Evolutionary conservation across 1,284 basidiomycete species (phyloP).

Genomic region (Ustilago nuda): DNA sequence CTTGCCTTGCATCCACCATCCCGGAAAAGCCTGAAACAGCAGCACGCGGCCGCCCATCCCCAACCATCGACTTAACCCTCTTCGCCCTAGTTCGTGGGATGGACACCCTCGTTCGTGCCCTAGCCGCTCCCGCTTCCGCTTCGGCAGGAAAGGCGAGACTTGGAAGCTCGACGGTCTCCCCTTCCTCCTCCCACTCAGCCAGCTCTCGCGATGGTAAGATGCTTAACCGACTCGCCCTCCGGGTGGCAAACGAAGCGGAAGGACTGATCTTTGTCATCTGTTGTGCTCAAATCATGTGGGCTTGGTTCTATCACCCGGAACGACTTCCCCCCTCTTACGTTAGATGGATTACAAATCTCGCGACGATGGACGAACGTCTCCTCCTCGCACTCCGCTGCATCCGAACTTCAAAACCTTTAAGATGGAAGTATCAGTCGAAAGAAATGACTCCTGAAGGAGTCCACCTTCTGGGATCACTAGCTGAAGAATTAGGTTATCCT

Average conservation of each 20-base stretch:
- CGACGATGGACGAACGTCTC: constrained; percentile 69
- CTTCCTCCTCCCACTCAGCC: not conserved
- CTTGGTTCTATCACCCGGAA: constrained; percentile 68
- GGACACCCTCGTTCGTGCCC: constrained; percentile 63
- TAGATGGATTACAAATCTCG: constrained; percentile 67
- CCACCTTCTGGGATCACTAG: constrained; percentile 47
- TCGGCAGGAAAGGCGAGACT: constrained; percentile 19
- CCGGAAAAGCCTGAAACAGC: constrained; percentile 2
- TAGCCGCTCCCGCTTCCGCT: constrained; percentile 23
- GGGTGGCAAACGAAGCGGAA: constrained; percentile 48
- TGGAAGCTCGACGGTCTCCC: constrained; percentile 2
- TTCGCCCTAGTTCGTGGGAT: constrained; percentile 69
- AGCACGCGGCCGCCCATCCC: constrained; percentile 51
- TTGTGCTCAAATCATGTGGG: constrained; percentile 65
- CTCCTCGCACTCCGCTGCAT: constrained; percentile 63
- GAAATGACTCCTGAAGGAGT: constrained; percentile 39
- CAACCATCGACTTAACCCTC: constrained; percentile 70
- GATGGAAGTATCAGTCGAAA: constrained; percentile 64
- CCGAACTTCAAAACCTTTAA: constrained; percentile 53
- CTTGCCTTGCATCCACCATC: constrained; percentile 13
- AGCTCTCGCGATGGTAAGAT: not conserved
- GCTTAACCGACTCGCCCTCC: constrained; percentile 10
- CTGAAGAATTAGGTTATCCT: constrained; percentile 59
- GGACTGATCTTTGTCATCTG: constrained; percentile 62
- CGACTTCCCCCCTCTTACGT: constrained; percentile 65